Base-by-base conservation (phyloP, 768 basidiomycete genomes). In the Xanthoconium stramineum region DNA sequence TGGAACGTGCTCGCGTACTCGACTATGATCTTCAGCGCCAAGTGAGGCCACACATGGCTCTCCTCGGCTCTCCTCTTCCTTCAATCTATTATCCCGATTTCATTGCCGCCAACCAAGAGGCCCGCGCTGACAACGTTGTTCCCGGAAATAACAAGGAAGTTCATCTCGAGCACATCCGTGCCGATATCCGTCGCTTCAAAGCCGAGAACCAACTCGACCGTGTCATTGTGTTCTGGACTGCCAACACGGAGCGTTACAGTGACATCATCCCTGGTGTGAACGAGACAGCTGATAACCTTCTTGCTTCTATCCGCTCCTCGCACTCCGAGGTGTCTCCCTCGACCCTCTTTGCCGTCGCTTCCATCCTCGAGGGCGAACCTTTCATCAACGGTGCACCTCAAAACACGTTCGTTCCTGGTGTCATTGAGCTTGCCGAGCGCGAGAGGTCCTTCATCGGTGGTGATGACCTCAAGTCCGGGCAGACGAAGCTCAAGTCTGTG, bases 361-460 rank as follows among this genome's bases (percentile, higher is more conserved):
- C 94, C 32, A 96, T 98, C 71, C 88, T 98, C 63, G 96, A 98
- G 74, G 89, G 89, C 54, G 85, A 88, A 68, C 94, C 96, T 19
- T 99, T 95, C 80, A 83, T 98, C 68, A 98, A 98, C 68, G 96
- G 96, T 48, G 94, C 96, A 11, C 96, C 96, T 7, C 95, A 98
- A 81, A 99, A 99, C 82, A 97, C 96, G 5, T 98, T 98, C 65
- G 94, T 99, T 28, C 96, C 96, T 0, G 96, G 96, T 60, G 87
- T 88, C 65, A 89, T 99, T 67, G 83, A 85, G 63, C 89, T 99
- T 61, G 93, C 96, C 40, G 96, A 98, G 78, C 82, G 86, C 59
- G 75, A 89, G 64, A 78, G 86, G 66, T 87, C 91, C 8, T 98
- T 98, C 81, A 97, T 99, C 65, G 96, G 92, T 45, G 95, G 96